phyloP scores from a whole-genome alignment of 1,139 yeast genomes.

The Candida pseudocylindracea region DNA sequence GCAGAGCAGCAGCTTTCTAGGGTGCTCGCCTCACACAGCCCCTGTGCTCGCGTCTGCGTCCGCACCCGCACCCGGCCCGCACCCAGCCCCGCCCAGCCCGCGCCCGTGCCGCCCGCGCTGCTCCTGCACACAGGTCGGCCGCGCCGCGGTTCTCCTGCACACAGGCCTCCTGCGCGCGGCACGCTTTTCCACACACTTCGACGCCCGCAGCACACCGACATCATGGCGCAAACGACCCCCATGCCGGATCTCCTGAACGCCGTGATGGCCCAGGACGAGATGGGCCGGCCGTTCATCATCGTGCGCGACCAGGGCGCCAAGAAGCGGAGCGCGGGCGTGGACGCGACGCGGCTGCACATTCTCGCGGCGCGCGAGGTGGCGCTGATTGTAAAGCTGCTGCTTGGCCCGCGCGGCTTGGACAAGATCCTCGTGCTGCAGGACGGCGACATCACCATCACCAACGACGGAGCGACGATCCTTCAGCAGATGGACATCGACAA shows the following conservation, averaged over 20 bases:
- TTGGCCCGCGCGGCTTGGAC: conserved; percentile 97
- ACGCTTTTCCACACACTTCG: no score
- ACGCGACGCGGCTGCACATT: conserved; percentile 88
- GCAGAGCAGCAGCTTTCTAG: no score
- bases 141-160: no score
- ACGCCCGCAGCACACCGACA: not conserved
- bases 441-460: conserved; percentile 94
- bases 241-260: conserved; percentile 96
- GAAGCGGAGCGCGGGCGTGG: conserved; percentile 80
- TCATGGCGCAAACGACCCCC: conserved; percentile 3
- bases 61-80: no score
- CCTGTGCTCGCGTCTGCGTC: no score
- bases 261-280: conserved; percentile 95
- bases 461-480: conserved; percentile 94
- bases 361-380: conserved; percentile 94
- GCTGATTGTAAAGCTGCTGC: conserved; percentile 71
- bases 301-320: conserved; percentile 94
- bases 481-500: conserved; percentile 92
- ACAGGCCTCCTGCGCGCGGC: no score
- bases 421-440: conserved; percentile 83
- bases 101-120: no score
- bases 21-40: no score
- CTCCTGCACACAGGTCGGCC: no score
- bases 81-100: no score
- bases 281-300: conserved; percentile 96